phyloP scores from a whole-genome alignment of 2,329 filamentous ascomycete genomes.

The Akanthomyces dipterigenus region DNA sequence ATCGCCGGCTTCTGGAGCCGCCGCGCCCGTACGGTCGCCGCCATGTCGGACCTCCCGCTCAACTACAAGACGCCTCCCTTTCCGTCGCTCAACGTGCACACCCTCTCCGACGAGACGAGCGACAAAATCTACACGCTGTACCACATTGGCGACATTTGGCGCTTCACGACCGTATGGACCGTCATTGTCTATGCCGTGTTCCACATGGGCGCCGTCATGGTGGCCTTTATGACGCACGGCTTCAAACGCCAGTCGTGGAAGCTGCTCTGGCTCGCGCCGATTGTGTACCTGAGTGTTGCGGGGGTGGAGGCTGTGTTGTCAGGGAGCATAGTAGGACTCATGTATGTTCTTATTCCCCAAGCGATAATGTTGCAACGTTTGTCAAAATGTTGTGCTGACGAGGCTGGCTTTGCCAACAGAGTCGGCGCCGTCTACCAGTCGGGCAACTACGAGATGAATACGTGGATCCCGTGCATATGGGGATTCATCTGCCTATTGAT shows the following conservation, averaged over 20 bases:
- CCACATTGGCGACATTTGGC: conserved; percentile 71
- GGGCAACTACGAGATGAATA: conserved; percentile 85
- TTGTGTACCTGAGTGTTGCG: conserved; percentile 64
- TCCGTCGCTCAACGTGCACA: conserved; percentile 74
- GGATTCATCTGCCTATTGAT: conserved; percentile 76
- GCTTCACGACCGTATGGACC: conserved; percentile 83
- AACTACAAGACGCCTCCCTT: conserved; percentile 64
- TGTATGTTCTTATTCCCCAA: conserved; percentile 47
- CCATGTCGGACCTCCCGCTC: conserved; percentile 32
- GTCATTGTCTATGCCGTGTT: conserved; percentile 70
- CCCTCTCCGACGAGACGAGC: conserved; percentile 35
- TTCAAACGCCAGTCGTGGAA: conserved; percentile 50
- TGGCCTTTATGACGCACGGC: conserved; percentile 67
- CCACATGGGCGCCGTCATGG: conserved; percentile 63
- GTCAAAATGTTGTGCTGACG: not conserved
- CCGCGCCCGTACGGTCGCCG: not conserved
- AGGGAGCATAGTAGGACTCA: conserved; percentile 71
- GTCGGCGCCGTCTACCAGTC: conserved; percentile 74
- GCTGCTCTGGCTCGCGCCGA: conserved; percentile 64
- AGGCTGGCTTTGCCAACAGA: conserved; percentile 35
- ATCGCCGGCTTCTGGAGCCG: not conserved
- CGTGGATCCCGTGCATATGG: conserved; percentile 90
- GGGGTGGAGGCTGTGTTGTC: conserved; percentile 71
- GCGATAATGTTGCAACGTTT: not conserved
- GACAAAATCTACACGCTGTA: conserved; percentile 56